These are phyloP conservation scores for Psidium friedrichsthalianum DNA, from an alignment of 345 rosid species.

Conservation along the genomic window DNA sequence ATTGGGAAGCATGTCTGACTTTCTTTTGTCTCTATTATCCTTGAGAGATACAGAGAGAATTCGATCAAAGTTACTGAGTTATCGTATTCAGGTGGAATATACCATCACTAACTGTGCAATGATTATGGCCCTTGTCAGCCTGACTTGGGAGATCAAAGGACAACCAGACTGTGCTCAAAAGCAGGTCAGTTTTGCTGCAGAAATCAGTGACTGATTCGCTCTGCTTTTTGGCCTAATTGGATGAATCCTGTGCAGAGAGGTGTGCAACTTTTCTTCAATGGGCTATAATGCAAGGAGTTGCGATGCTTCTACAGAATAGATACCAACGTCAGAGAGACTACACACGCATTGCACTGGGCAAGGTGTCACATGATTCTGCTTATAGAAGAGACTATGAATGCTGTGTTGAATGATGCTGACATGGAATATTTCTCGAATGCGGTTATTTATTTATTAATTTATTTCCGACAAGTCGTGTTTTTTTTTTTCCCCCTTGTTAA, in stretches of 20 bases:
- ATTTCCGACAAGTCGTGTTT: background rate
- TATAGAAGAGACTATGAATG: background rate
- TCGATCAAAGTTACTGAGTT: background rate
- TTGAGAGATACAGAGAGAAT: background rate
- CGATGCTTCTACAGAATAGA: conserved; percentile 97
- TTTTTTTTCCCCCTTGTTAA: background rate
- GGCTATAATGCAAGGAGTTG: conserved; percentile 99
- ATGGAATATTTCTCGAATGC: background rate
- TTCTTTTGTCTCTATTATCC: background rate
- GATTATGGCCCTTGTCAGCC: conserved; percentile 96
- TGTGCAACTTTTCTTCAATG: conserved; percentile 91
- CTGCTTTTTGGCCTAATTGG: background rate
- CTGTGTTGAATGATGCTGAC: background rate
- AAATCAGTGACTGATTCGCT: background rate
- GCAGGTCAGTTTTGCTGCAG: conserved; percentile 37
- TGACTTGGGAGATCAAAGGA: conserved; percentile 98
- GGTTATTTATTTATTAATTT: background rate
- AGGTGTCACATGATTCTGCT: conserved; percentile 30
- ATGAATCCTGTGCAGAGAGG: conserved; percentile 59
- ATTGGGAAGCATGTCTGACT: background rate
- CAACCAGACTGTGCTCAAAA: conserved; percentile 89
- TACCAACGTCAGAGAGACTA: conserved; percentile 98
- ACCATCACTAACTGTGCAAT: conserved; percentile 98
- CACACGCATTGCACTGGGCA: conserved; percentile 96
- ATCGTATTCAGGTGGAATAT: conserved; percentile 75